phyloP scores from a whole-genome alignment of 1,284 basidiomycete genomes.

The Ceratobasidium sp. region DNA sequence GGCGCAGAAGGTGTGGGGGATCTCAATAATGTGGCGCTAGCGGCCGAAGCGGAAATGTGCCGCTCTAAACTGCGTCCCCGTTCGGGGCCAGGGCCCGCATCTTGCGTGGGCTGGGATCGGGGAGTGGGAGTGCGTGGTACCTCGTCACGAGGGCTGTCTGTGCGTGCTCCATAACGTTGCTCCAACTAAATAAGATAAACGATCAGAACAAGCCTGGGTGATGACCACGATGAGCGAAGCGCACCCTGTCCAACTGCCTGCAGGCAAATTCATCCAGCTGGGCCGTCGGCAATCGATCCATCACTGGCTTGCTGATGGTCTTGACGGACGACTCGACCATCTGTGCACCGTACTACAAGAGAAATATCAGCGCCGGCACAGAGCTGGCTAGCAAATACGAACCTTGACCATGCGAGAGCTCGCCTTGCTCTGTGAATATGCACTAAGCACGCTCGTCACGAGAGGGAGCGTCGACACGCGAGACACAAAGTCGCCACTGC shows the following conservation, averaged over 20 bases:
- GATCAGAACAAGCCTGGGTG: conserved; percentile 41
- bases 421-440: conserved; percentile 81
- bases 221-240: conserved; percentile 51
- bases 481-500: conserved; percentile 60
- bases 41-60: conserved; percentile 50
- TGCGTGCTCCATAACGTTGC: conserved; percentile 36
- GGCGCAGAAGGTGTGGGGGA: conserved; percentile 43
- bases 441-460: conserved; percentile 74
- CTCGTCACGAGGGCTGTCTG: conserved; percentile 26
- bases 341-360: conserved; percentile 80
- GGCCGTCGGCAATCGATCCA: conserved; percentile 77
- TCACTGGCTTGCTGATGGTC: conserved; percentile 85
- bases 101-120: conserved; percentile 43
- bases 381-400: conserved; percentile 30
- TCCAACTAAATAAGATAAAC: conserved; percentile 36
- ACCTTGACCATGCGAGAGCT: conserved; percentile 82
- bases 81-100: conserved; percentile 9
- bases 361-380: conserved; percentile 35
- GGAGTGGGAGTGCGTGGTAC: conserved; percentile 37
- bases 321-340: conserved; percentile 89
- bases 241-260: conserved; percentile 81
- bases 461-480: conserved; percentile 65
- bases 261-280: conserved; percentile 90
- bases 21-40: conserved; percentile 45
- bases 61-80: conserved; percentile 41